Evolutionary conservation across 2,329 filamentous ascomycete genomes (phyloP).

Genomic region (Lachnellula subtilissima): DNA sequence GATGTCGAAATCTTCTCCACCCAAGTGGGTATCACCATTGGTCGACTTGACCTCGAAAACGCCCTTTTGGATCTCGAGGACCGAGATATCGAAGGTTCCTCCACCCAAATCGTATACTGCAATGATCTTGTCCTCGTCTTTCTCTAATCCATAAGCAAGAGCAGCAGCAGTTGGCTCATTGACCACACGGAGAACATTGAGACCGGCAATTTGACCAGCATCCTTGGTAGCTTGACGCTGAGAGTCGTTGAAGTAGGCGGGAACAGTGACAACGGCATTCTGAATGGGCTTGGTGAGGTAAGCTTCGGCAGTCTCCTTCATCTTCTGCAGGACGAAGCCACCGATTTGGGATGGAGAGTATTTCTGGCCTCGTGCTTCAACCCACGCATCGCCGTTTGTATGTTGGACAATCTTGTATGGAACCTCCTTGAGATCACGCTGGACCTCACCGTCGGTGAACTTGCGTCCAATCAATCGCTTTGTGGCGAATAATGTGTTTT

Average conservation of each 20-base stretch:
- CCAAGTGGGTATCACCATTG: constrained; percentile 97
- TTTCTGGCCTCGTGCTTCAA: constrained; percentile 86
- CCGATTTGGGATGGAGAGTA: constrained; percentile 98
- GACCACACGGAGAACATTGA: constrained; percentile 95
- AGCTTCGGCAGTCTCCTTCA: constrained; percentile 97
- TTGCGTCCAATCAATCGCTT: constrained; percentile 99
- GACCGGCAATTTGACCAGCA: constrained; percentile 89
- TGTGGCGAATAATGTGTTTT: constrained; percentile 97
- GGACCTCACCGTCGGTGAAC: constrained; percentile 88
- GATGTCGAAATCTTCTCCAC: constrained; percentile 98
- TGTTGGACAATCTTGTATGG: constrained; percentile 99
- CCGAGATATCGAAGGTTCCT: constrained; percentile 98
- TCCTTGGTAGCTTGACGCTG: constrained; percentile 98
- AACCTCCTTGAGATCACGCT: constrained; percentile 95
- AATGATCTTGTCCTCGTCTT: constrained; percentile 83
- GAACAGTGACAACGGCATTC: constrained; percentile 95
- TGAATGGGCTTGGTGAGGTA: constrained; percentile 87
- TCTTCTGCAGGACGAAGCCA: constrained; percentile 94
- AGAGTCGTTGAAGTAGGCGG: constrained; percentile 98
- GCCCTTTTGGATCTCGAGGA: constrained; percentile 94
- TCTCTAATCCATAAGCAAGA: constrained; percentile 93
- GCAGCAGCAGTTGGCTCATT: constrained; percentile 97
- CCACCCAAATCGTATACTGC: constrained; percentile 97
- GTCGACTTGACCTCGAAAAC: constrained; percentile 99
- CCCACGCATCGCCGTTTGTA: constrained; percentile 94